Evolutionary conservation across 2,329 filamentous ascomycete species (phyloP).

Genomic region (Xylaria sp.): DNA sequence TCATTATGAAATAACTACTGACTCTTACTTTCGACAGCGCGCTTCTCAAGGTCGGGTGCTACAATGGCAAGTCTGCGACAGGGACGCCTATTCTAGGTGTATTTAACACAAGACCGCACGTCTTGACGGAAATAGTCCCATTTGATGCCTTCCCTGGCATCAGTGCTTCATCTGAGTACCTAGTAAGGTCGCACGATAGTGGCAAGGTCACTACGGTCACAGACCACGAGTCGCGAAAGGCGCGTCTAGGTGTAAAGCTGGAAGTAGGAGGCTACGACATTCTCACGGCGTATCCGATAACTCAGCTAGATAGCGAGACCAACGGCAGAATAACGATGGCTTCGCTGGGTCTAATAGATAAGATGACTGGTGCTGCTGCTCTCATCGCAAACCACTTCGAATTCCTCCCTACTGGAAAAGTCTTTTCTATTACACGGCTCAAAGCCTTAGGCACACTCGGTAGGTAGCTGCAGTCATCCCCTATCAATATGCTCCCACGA

Average conservation of each 20-base stretch:
- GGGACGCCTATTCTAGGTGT: slow-evolving; percentile 83
- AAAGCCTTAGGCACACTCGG: slow-evolving; percentile 84
- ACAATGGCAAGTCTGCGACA: slow-evolving; percentile 72
- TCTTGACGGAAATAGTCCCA: slow-evolving; percentile 75
- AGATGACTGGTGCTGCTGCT: slow-evolving; percentile 90
- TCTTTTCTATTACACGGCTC: slow-evolving; percentile 74
- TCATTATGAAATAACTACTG: slow-evolving; percentile 3
- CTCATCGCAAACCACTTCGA: slow-evolving; percentile 72
- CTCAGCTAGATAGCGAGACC: slow-evolving; percentile 62
- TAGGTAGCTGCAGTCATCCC: slow-evolving; percentile 50
- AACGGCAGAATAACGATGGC: slow-evolving; percentile 65
- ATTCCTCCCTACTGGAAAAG: slow-evolving; percentile 64
- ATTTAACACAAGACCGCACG: slow-evolving; percentile 79
- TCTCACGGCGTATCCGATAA: slow-evolving; percentile 77
- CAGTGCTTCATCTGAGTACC: slow-evolving; percentile 67
- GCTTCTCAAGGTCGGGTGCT: slow-evolving; percentile 82
- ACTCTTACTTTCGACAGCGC: slow-evolving; percentile 45
- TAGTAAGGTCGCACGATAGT: slow-evolving; percentile 77
- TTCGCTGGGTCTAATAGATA: slow-evolving; percentile 81
- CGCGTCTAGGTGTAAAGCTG: slow-evolving; percentile 72
- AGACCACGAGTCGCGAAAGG: slow-evolving; percentile 55
- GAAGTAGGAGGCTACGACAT: slow-evolving; percentile 80
- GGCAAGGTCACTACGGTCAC: slow-evolving; percentile 70
- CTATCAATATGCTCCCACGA: neutral
- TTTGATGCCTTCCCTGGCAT: slow-evolving; percentile 80